Base-by-base conservation (phyloP, 495 filamentous ascomycete genomes). In the Cryomyces minteri region DNA sequence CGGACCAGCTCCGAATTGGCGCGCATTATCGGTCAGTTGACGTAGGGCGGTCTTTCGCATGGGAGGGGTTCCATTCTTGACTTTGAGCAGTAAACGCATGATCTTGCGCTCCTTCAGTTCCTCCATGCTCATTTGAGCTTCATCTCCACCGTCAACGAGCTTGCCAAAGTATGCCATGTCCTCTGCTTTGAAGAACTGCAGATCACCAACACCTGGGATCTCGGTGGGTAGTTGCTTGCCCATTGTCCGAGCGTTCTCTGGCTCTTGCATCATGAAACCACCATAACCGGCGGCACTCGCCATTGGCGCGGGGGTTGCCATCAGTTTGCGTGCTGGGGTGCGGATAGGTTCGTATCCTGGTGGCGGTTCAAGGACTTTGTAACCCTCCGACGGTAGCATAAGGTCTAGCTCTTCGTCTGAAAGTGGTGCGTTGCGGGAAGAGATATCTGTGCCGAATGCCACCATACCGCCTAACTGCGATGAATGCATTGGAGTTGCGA, bases 161-260 rank as follows among this genome's bases (percentile, higher is more conserved):
- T 96, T 99, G 44, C 90, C 88, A 54, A 99, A 99, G 65, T 99
- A 99, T 31, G 82, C 77, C 92, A 95, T 96, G 67, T 99, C 92
- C 64, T 95, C 90, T 7, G 85, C 76, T 64, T 99, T 99, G 73
- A 96, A 96, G 62, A 96, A 99, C 50, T 94, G 88, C 37, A 99
- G 67, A 58, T 99, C 92, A 44, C 92, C 92, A 39, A 99, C 88
- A 30, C 92, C 92, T 14, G 92, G 88, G 47, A 99, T 95, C 60
- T 95, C 90, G 4, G 87, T 94, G 7, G 92, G 92, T 49, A 96
- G 76, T 55, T 88, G 81, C 62, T 94, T 94, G 48, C 88, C 85
- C 54, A 88, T 71, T 31, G 81, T 59, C 50, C 80, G 73, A 45
- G 74, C 75, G 55, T 75, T 87, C 50, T 88, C 86, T 2, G 88